phyloP scores from a whole-genome alignment of 768 basidiomycete species.

The Leccinum truebloodii region DNA sequence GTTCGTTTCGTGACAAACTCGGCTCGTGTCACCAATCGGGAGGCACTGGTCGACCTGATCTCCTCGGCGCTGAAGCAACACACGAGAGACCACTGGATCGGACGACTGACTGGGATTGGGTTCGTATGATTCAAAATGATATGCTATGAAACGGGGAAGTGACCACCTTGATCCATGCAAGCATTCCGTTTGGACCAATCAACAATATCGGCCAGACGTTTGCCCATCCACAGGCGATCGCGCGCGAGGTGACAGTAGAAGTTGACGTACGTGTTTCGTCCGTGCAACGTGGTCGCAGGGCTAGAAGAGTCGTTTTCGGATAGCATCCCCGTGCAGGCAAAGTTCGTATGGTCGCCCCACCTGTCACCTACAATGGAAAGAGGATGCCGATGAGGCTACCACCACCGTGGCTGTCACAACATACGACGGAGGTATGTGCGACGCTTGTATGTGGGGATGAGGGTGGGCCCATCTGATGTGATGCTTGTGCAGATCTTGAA shows the following conservation, averaged over 20 bases:
- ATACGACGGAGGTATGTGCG: slow-evolving; percentile 67
- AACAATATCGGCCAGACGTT: slow-evolving; percentile 91
- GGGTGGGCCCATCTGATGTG: slow-evolving; percentile 3
- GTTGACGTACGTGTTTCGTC: slow-evolving; percentile 60
- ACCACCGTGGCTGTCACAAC: slow-evolving; percentile 88
- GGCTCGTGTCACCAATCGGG: slow-evolving; percentile 73
- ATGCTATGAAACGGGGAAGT: slow-evolving; percentile 6
- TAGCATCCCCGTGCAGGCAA: slow-evolving; percentile 76
- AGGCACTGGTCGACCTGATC: slow-evolving; percentile 68
- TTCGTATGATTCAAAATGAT: slow-evolving; percentile 37
- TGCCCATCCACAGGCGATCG: slow-evolving; percentile 81
- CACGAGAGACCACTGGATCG: slow-evolving; percentile 73
- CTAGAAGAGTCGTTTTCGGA: slow-evolving; percentile 14
- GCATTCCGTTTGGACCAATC: slow-evolving; percentile 88
- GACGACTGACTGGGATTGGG: slow-evolving; percentile 76
- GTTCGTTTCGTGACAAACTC: slow-evolving; percentile 72
- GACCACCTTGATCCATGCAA: slow-evolving; percentile 29
- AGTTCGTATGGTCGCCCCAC: slow-evolving; percentile 78
- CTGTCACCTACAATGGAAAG: slow-evolving; percentile 79
- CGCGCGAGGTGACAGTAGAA: slow-evolving; percentile 73
- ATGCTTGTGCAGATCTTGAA: slow-evolving; percentile 34
- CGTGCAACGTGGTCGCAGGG: slow-evolving; percentile 30
- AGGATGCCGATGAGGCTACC: slow-evolving; percentile 72
- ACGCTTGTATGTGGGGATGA: slow-evolving; percentile 6
- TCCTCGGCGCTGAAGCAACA: slow-evolving; percentile 56